Percentiles rank a stretch among this genome's conserved stretches.
phyloP scores from a whole-genome alignment of 1,284 basidiomycete genomes.

The Neolentinus lepideus region DNA sequence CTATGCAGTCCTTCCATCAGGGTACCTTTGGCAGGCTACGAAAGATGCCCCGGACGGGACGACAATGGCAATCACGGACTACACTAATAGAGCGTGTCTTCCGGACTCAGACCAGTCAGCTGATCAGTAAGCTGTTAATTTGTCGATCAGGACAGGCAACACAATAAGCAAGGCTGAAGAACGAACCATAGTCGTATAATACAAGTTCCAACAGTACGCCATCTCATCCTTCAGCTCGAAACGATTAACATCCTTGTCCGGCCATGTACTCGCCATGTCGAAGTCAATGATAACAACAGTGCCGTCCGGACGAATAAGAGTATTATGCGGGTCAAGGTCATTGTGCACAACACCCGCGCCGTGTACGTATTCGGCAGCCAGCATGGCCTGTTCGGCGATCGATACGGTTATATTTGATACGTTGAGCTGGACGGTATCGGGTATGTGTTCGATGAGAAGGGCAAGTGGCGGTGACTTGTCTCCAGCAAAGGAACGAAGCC shows the following conservation, averaged over 20 bases:
- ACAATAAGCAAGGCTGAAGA: too few species aligned
- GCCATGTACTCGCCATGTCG: neutral
- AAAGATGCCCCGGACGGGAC: too few species aligned
- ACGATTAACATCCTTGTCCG: neutral
- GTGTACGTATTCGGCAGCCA: neutral
- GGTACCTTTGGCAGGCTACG: too few species aligned
- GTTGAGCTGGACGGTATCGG: neutral
- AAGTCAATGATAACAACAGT: neutral
- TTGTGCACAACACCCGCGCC: neutral
- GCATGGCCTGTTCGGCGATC: neutral
- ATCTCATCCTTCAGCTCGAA: neutral
- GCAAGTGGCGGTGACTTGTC: neutral
- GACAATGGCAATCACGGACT: too few species aligned
- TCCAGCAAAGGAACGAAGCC: neutral
- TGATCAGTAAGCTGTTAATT: too few species aligned
- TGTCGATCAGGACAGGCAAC: too few species aligned
- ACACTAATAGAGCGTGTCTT: too few species aligned
- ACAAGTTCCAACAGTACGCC: neutral
- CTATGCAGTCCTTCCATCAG: too few species aligned
- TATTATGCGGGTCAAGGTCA: neutral
- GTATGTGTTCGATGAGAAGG: neutral
- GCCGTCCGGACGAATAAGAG: neutral
- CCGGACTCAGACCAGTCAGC: too few species aligned
- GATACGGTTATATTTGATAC: neutral
- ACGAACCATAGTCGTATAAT: neutral